Evolutionary conservation across 108 stramenopile genomes (phyloP).

Genomic region (Aurantiochytrium sp.): DNA sequence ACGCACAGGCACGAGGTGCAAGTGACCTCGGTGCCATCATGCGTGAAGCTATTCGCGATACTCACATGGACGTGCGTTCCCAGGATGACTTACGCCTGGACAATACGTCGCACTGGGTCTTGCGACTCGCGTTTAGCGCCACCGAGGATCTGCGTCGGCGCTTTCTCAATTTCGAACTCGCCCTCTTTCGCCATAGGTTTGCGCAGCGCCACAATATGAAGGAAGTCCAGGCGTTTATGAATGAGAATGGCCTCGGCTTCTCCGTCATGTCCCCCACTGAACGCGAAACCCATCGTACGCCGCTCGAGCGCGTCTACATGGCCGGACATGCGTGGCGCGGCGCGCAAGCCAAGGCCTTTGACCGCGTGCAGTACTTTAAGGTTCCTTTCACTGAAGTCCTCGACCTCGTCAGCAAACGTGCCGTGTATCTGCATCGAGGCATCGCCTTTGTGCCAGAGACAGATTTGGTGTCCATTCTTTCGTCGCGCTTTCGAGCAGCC

Average conservation of each 20-base stretch:
- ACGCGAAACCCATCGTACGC: slow-evolving; percentile 37
- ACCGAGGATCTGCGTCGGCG: slow-evolving; percentile 49
- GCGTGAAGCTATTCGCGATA: background rate
- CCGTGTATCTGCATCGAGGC: slow-evolving; percentile 71
- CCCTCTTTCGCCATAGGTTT: slow-evolving; percentile 74
- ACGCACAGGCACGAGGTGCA: background rate
- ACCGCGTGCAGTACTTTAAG: slow-evolving; percentile 57
- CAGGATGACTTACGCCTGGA: background rate
- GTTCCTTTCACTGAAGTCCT: slow-evolving; percentile 86
- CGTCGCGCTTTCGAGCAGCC: slow-evolving; percentile 49
- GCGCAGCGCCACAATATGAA: slow-evolving; percentile 34
- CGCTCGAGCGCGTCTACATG: slow-evolving; percentile 21
- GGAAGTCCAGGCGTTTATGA: slow-evolving; percentile 54
- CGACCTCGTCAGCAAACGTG: slow-evolving; percentile 65
- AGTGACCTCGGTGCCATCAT: background rate
- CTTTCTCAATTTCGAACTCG: slow-evolving; percentile 30
- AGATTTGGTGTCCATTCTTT: slow-evolving; percentile 66
- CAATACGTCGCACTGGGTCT: background rate
- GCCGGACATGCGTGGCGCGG: slow-evolving; percentile 31
- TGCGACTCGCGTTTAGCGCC: background rate
- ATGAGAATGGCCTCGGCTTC: slow-evolving; percentile 51
- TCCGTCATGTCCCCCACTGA: slow-evolving; percentile 50
- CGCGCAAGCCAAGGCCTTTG: slow-evolving; percentile 16
- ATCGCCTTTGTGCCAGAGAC: slow-evolving; percentile 77
- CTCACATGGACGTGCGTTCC: background rate